Evolutionary conservation across 23 red algal species (phyloP), one percentile per base, ranked within the genome.

Genomic region (Chondrus crispus): DNA sequence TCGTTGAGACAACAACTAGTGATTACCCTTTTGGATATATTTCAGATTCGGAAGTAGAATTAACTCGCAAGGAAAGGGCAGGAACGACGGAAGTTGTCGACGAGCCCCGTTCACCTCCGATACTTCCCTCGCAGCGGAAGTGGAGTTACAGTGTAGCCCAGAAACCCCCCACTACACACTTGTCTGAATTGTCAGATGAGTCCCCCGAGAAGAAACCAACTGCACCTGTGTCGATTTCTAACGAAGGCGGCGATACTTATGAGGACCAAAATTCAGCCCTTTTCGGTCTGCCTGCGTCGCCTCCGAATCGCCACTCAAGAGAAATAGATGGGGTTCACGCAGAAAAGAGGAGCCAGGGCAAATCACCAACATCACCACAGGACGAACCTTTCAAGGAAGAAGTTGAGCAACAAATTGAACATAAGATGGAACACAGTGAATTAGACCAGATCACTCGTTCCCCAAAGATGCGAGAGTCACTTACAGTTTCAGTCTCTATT

Each of bases 11-110:
- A 9, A 66, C 60, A 32, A 32, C 60, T 13, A 66, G 26, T 7
- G 60, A 66, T n/a, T 19, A 66, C 75, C 85, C 32, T 29, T 75
- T 80, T 55, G 74, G 69, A 3, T 91, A 82, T 51, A 53, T 42
- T 10, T 81, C 73, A 30, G 87, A 91, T 37, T 69, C 73, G 2
- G 87, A 91, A 14, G 74, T 91, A 32, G 87, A 91, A 66, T 54
- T 91, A 7, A 81, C 87, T 12, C 72, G 87, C 18, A 53, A 48
- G 39, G 73, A 81, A 42, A 48, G 87, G 0, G 87, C 66, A 16
- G 87, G 87, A 26, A 68, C 53, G 2, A 78, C 72, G 5, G 71
- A 91, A 5, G 75, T 80, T 33, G 75, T 57, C 16, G 71, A 81
- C 28, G 38, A 77, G 32, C 50, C 87, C 3, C 72, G 74, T 63